Percentiles rank a stretch among this genome's conserved stretches.
Conservation (phyloP, 176 grass and related monocot species). For the Phoenix dactylifera region DNA sequence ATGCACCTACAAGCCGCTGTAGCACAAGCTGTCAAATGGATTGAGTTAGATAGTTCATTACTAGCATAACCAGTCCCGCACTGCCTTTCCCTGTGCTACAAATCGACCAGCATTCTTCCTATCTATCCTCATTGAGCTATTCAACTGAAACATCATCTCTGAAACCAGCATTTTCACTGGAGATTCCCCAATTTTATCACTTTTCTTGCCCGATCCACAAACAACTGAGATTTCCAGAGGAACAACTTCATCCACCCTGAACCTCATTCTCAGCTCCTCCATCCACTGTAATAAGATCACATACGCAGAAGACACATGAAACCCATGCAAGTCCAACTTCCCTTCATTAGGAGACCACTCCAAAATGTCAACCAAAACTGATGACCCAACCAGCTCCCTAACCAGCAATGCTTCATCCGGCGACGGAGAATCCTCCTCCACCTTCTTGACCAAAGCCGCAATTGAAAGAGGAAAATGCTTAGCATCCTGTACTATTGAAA, state of each 20-base stretch:
- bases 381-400: constrained; percentile 40
- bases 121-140: constrained; percentile 52
- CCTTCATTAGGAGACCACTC: constrained; percentile 53
- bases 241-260: neutral
- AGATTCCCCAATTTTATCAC: constrained; percentile 46
- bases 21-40: no score
- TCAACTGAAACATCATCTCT: constrained; percentile 49
- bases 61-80: constrained; percentile 51
- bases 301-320: constrained; percentile 46
- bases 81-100: constrained; percentile 38
- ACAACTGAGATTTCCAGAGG: constrained; percentile 62
- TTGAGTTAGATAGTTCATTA: no score
- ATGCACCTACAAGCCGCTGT: no score
- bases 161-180: constrained; percentile 55
- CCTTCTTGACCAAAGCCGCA: constrained; percentile 25
- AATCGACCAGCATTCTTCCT: constrained; percentile 59
- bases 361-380: constrained; percentile 37
- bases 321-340: constrained; percentile 89
- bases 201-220: constrained; percentile 71
- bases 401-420: constrained; percentile 50
- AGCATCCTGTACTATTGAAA: constrained; percentile 21
- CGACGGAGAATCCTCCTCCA: constrained; percentile 25
- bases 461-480: constrained; percentile 39
- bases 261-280: constrained; percentile 26
- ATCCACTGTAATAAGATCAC: constrained; percentile 78